These are phyloP conservation scores for Petasospora fabianii DNA, from an alignment of 1,139 yeast genomes.

Conservation along the genomic window DNA sequence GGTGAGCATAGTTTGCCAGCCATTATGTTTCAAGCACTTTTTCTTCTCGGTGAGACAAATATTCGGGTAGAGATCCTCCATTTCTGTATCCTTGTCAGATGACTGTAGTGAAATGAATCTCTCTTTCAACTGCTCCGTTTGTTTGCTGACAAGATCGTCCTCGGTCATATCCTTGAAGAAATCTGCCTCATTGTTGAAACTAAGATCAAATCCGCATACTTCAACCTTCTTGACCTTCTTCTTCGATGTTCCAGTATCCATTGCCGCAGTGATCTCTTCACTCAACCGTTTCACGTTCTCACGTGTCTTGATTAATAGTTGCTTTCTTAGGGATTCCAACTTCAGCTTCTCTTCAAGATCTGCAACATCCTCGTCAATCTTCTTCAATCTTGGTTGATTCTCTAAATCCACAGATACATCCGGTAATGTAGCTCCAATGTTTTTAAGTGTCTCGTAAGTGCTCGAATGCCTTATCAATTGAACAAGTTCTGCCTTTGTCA, in stretches of 20 bases:
- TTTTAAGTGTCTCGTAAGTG: slow-evolving; percentile 31
- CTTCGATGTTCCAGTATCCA: slow-evolving; percentile 7
- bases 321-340: slow-evolving; percentile 15
- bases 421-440: slow-evolving; percentile 35
- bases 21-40: slow-evolving; percentile 62
- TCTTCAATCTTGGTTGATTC: slow-evolving; percentile 25
- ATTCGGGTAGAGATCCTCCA: slow-evolving; percentile 9
- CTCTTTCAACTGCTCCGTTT: slow-evolving; percentile 1
- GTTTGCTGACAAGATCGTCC: background rate
- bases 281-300: slow-evolving; percentile 31
- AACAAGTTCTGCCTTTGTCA: slow-evolving; percentile 23
- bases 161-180: slow-evolving; percentile 12
- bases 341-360: slow-evolving; percentile 19
- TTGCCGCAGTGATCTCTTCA: slow-evolving; percentile 19
- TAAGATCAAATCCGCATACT: slow-evolving; percentile 30
- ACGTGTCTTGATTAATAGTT: slow-evolving; percentile 20
- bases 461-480: slow-evolving; percentile 28
- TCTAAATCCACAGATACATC: slow-evolving; percentile 34
- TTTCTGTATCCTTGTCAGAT: background rate
- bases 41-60: slow-evolving; percentile 61
- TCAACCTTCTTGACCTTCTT: slow-evolving; percentile 23
- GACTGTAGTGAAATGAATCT: background rate
- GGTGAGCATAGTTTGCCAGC: slow-evolving; percentile 57
- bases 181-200: slow-evolving; percentile 24
- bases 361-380: slow-evolving; percentile 19